Evolutionary conservation across 352 stramenopile genomes (phyloP), one percentile per base, ranked within the genome.

Genomic region (Plasmopara muralis): DNA sequence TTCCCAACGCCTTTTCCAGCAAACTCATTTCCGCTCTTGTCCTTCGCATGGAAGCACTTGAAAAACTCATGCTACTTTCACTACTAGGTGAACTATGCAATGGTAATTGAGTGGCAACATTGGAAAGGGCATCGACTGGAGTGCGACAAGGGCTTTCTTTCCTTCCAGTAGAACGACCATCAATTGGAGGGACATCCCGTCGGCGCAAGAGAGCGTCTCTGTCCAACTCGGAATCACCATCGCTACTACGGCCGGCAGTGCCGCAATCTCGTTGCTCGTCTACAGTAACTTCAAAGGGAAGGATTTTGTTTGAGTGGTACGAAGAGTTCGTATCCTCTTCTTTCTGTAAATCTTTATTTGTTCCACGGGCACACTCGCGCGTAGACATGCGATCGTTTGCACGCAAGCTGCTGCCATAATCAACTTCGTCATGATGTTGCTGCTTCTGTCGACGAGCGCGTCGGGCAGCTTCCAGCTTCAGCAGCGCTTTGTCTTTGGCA

Each of bases 1-100:
- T 79, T 5, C 70, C 72, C 13, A 89, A 64, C 16, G 76, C 74
- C 39, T 80, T 85, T 58, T 87, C 73, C 37, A 89, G 44, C 20
- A 85, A 51, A 18, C 70, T 75, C 62, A 79, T 69, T 43, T 89
- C 76, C 44, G 83, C 66, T 60, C 78, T 80, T 6, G 76, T 85
- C 48, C 76, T 60, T 43, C 64, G 62, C 50, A 82, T 57, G 1
- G 70, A 69, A 20, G 61, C 56, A 34, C 64, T 77, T 7, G 60
- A 58, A 50, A 73, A 77, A 38, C 73, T 80, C 49, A 63, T 62
- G 15, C 67, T 85, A 47, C 68, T 84, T 8, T 60, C 48, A 45
- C 47, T 64, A 40, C 62, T 71, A 54, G 16, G 43, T 20, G 58
- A 47, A 18, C 20, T 35, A 44, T 53, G 50, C 15, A 51, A 28